Base-by-base conservation (phyloP, 352 stramenopile species). In the Globisporangium takayamanum region DNA sequence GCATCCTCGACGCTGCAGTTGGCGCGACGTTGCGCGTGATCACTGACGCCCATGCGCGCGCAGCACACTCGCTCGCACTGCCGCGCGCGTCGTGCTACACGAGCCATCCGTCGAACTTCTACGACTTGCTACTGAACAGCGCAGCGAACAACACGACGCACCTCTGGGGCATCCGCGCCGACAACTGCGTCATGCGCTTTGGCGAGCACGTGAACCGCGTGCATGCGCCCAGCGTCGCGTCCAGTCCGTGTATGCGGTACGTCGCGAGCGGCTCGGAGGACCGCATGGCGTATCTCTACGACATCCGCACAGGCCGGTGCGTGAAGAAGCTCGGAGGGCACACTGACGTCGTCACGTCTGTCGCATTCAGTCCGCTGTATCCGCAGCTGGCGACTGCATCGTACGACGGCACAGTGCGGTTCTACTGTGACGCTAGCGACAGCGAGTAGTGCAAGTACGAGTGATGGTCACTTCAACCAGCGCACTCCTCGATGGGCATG, bases 221-320 rank as follows among this genome's bases (percentile, higher is more conserved):
- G 16, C 86, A 97, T 30, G 60, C 66, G 5, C 54, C 95, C 2
- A 80, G 80, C 7, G 63, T 80, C 37, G 73, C 79, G 15, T 96
- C 96, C 60, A 94, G 81, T 51, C 89, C 88, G 3, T 97, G 89
- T 70, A 94, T 95, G 84, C 83, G 89, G 18, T 96, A 95, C 64
- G 70, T 96, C 22, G 86, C 87, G 7, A 91, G 80, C 3, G 89
- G 89, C 41, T 95, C 82, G 1, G 88, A 96, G 67, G 89, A 96
- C 57, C 78, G 88, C 5, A 60, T 69, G 8, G 69, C 74, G 12
- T 95, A 94, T 62, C 53, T 96, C 47, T 96, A 96, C 70, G 88
- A 97, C 57, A 73, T 96, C 51, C 84, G 86, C 51, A 95, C 72
- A 18, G 76, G 84, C 1, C 65, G 83, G 3, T 73, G 64, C 26